These are phyloP conservation scores for Millerago galiae DNA, from an alignment of 805 yeast genomes.

Conservation along the genomic window DNA sequence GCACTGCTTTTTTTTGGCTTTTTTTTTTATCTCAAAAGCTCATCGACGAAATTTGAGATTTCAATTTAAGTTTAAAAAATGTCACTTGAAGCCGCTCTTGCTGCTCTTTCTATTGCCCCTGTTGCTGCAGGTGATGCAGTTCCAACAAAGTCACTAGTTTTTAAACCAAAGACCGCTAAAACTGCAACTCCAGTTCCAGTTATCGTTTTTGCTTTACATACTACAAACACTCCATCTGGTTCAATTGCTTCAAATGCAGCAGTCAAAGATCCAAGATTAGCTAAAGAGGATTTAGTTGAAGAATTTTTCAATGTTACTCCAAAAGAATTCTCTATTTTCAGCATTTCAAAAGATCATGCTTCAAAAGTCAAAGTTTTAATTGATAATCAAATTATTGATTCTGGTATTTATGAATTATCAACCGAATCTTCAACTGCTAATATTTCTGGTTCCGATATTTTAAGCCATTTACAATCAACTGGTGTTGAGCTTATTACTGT, in stretches of 20 bases:
- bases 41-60: background rate
- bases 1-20: too few species aligned
- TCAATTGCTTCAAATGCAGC: constrained; percentile 59
- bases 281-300: constrained; percentile 70
- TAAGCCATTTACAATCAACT: constrained; percentile 42
- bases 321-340: constrained; percentile 57
- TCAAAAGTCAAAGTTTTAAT: constrained; percentile 55
- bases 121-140: constrained; percentile 44
- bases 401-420: constrained; percentile 34
- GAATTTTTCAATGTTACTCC: constrained; percentile 53
- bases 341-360: constrained; percentile 37
- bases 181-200: constrained; percentile 73
- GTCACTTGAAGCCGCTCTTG: constrained; percentile 65
- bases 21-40: background rate
- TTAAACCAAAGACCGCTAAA: constrained; percentile 89
- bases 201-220: constrained; percentile 66
- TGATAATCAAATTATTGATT: constrained; percentile 42
- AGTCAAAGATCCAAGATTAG: constrained; percentile 83
- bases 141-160: constrained; percentile 69
- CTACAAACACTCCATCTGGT: constrained; percentile 64
- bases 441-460: constrained; percentile 40
- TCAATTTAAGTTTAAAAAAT: constrained; percentile 24
- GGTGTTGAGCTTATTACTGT: constrained; percentile 48
- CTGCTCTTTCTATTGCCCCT: constrained; percentile 56
- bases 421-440: constrained; percentile 48